phyloP scores from a whole-genome alignment of 257 asterid genomes.

The Solanum pimpinellifolium region DNA sequence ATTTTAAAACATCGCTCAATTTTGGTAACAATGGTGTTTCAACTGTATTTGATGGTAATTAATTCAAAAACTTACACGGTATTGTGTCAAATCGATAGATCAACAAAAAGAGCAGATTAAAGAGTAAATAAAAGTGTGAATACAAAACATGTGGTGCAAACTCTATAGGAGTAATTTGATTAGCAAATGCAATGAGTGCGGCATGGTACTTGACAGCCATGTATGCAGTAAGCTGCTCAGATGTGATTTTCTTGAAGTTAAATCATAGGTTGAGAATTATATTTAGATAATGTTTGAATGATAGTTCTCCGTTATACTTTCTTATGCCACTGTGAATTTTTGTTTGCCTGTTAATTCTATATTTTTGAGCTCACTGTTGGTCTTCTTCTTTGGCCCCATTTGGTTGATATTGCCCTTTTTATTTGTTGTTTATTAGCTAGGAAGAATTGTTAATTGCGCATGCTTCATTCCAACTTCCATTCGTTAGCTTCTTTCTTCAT shows the following conservation, averaged over 20 bases:
- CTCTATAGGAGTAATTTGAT: neutral
- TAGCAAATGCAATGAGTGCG: constrained; percentile 84
- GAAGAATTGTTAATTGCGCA: no score
- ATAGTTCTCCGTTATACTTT: no score
- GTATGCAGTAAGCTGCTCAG: constrained; percentile 36
- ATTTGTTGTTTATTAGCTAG: no score
- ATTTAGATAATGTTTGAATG: no score
- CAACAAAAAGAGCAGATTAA: neutral
- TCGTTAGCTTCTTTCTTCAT: no score
- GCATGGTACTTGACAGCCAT: constrained; percentile 75
- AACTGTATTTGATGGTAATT: neutral
- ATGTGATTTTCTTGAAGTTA: constrained; percentile 3
- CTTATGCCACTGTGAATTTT: no score
- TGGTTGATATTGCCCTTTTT: no score
- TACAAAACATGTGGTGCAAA: neutral
- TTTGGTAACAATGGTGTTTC: neutral
- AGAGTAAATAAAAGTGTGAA: neutral
- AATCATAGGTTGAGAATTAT: no score
- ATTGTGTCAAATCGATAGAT: neutral
- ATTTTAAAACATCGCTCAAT: neutral
- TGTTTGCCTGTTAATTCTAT: no score
- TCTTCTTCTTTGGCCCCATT: no score
- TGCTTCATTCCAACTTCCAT: no score
- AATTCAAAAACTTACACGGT: neutral
- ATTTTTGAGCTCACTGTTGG: no score